Percentiles rank a stretch among this genome's conserved stretches.
These are phyloP conservation scores for Chlamydomonas sphaeroides DNA, from an alignment of 139 green algal genomes.

Conservation along the genomic window DNA sequence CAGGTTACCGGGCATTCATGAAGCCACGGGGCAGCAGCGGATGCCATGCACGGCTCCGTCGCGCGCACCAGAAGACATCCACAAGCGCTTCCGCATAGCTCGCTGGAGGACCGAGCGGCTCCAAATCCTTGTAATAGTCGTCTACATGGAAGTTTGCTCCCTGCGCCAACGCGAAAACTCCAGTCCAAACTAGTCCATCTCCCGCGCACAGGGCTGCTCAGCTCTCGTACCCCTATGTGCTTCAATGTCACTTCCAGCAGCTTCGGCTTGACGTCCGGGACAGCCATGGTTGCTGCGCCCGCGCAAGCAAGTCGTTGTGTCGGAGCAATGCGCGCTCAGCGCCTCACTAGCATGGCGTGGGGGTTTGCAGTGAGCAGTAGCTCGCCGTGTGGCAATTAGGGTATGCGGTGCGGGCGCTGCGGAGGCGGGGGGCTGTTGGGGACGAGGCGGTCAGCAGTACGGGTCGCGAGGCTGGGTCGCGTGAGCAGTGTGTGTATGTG, in stretches of 20 bases:
- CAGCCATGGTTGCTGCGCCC: constrained; percentile 1
- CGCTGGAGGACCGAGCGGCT: not conserved
- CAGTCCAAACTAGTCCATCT: not conserved
- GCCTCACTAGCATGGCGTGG: too few relatives aligned
- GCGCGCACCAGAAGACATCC: constrained; percentile 51
- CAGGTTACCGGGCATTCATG: not conserved
- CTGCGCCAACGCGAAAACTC: not conserved
- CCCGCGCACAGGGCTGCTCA: not conserved
- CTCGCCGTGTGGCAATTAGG: too few relatives aligned
- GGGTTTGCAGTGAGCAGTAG: too few relatives aligned
- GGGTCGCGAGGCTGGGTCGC: too few relatives aligned
- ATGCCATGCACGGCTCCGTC: not conserved
- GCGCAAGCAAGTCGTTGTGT: too few relatives aligned
- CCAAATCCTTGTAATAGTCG: constrained; percentile 29
- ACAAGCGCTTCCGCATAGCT: constrained; percentile 32
- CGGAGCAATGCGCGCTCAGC: too few relatives aligned
- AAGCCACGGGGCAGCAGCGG: not conserved
- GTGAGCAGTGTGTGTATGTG: too few relatives aligned
- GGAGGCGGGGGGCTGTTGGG: too few relatives aligned
- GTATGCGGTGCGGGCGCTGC: too few relatives aligned
- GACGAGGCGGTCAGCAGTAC: too few relatives aligned
- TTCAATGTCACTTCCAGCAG: constrained; percentile 27
- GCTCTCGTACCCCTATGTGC: constrained; percentile 17
- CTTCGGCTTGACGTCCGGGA: constrained; percentile 18
- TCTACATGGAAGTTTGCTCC: constrained; percentile 9